Evolutionary conservation across 352 stramenopile genomes (phyloP).

Genomic region (Proteromonas lacertae): DNA sequence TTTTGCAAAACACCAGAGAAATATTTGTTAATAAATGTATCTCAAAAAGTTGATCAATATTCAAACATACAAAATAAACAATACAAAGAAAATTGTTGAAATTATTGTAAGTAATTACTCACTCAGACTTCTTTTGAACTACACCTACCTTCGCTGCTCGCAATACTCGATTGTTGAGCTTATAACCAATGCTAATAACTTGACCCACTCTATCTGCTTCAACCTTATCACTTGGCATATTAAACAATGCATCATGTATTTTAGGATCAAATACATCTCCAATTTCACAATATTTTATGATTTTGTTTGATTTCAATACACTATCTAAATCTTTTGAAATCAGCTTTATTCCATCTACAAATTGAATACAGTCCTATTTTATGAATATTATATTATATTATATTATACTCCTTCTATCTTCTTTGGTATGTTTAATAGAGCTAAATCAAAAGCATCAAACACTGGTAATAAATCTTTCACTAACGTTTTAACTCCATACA

Average conservation of each 20-base stretch:
- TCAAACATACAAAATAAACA: too few relatives aligned
- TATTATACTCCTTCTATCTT: slow-evolving; percentile 8
- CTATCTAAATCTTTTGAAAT: not conserved
- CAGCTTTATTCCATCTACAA: slow-evolving; percentile 17
- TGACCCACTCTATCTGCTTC: slow-evolving; percentile 58
- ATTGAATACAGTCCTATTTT: too few relatives aligned
- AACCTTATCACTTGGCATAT: slow-evolving; percentile 59
- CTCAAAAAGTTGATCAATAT: too few relatives aligned
- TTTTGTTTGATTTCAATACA: slow-evolving; percentile 19
- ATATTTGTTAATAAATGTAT: too few relatives aligned
- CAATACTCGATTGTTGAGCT: slow-evolving; percentile 68
- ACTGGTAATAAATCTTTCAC: slow-evolving; percentile 80
- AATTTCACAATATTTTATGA: slow-evolving; percentile 47
- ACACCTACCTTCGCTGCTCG: slow-evolving; percentile 79
- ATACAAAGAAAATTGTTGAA: too few relatives aligned
- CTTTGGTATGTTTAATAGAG: slow-evolving; percentile 39
- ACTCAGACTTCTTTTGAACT: too few relatives aligned
- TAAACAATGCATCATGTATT: slow-evolving; percentile 81
- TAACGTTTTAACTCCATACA: slow-evolving; percentile 66
- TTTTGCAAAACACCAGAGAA: too few relatives aligned
- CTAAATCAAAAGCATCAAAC: slow-evolving; percentile 77
- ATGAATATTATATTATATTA: too few relatives aligned
- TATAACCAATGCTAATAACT: slow-evolving; percentile 80
- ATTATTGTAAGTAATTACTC: too few relatives aligned
- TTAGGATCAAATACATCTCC: slow-evolving; percentile 92